These are phyloP conservation scores for Paecilomyces sp. DNA, from an alignment of 2,329 filamentous ascomycete genomes.

Conservation along the genomic window DNA sequence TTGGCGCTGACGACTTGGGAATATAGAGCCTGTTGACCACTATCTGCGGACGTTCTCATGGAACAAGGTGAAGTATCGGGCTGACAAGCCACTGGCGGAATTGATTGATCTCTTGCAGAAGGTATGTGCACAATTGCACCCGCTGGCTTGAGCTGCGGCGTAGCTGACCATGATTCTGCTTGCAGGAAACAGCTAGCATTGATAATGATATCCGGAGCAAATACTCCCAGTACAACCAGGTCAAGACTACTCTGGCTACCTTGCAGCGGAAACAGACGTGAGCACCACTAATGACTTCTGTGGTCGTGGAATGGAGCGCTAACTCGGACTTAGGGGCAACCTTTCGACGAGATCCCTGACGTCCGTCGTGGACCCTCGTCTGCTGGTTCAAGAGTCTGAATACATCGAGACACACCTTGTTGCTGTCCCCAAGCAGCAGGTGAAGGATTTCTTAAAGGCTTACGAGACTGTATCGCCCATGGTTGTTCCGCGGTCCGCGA, in stretches of 20 bases:
- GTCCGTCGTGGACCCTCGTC: constrained; percentile 73
- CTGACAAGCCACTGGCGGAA: constrained; percentile 82
- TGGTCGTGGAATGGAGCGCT: not conserved
- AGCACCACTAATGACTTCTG: constrained; percentile 18
- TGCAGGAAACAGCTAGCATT: constrained; percentile 76
- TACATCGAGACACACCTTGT: constrained; percentile 95
- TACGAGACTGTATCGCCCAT: constrained; percentile 87
- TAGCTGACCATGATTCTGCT: not conserved
- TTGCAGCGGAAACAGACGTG: constrained; percentile 85
- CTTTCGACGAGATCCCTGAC: constrained; percentile 88
- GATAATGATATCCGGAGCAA: constrained; percentile 96
- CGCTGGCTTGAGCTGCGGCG: not conserved
- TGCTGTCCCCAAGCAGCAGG: constrained; percentile 70
- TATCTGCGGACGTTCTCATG: constrained; percentile 85
- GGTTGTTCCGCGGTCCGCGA: constrained; percentile 85
- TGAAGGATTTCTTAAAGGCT: constrained; percentile 80
- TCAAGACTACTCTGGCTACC: constrained; percentile 75
- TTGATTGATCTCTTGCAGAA: constrained; percentile 84
- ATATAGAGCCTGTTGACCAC: constrained; percentile 83
- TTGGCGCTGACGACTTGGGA: constrained; percentile 3
- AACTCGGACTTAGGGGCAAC: constrained; percentile 59
- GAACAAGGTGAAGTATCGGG: constrained; percentile 97
- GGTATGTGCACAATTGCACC: constrained; percentile 38
- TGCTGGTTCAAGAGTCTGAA: constrained; percentile 83
- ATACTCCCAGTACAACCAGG: constrained; percentile 86